Percentiles rank a stretch among this genome's conserved stretches.
Conservation (phyloP, 2,329 filamentous ascomycete species). For the Exophiala xenobiotica region DNA sequence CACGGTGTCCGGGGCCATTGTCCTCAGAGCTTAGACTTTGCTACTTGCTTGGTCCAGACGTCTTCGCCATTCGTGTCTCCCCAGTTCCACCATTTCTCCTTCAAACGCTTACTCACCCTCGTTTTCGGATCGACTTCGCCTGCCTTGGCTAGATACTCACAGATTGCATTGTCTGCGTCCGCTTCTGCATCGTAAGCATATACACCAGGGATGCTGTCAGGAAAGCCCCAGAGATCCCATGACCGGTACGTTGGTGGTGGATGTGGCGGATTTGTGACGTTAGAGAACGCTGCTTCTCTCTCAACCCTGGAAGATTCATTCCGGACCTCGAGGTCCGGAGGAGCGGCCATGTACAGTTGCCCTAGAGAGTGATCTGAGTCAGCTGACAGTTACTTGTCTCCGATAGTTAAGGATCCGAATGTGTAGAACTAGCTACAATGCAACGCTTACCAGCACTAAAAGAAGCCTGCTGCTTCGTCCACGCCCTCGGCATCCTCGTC, state of each 20-base stretch:
- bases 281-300: not conserved
- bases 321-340: slow-evolving; percentile 8
- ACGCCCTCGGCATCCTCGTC: slow-evolving; percentile 44
- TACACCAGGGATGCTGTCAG: slow-evolving; percentile 10
- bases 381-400: too few species aligned
- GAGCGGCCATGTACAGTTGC: slow-evolving; percentile 13
- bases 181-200: slow-evolving; percentile 22
- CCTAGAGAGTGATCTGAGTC: too few species aligned
- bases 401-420: too few species aligned
- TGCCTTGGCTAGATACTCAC: slow-evolving; percentile 10
- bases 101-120: slow-evolving; percentile 12
- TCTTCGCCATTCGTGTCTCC: slow-evolving; percentile 11
- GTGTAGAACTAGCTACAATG: too few species aligned
- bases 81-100: slow-evolving; percentile 10
- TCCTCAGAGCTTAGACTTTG: too few species aligned
- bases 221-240: slow-evolving; percentile 14
- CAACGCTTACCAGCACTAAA: too few species aligned
- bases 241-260: slow-evolving; percentile 11
- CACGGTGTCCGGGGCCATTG: too few species aligned
- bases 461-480: slow-evolving; percentile 44
- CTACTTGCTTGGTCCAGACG: too few species aligned
- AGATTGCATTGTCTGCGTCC: slow-evolving; percentile 18
- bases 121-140: slow-evolving; percentile 9
- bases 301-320: slow-evolving; percentile 4
- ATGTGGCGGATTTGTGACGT: not conserved